A percentile compares a stretch with the other conserved stretches of the same genome.
Evolutionary conservation across 805 yeast genomes (phyloP).

Genomic region (Komagataella pastoris): DNA sequence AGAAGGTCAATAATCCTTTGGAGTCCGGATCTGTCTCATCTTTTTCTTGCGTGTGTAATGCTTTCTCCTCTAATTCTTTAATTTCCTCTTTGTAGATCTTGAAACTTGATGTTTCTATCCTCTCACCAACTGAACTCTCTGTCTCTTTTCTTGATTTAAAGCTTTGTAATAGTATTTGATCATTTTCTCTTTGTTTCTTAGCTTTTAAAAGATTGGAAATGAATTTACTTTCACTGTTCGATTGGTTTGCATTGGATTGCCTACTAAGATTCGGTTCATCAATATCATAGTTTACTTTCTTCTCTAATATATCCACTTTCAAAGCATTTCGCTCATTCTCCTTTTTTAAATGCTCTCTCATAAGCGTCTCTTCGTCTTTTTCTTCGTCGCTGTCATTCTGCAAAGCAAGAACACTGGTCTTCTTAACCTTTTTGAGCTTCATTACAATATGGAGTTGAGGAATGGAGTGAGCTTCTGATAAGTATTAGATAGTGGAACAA

Average conservation of each 20-base stretch:
- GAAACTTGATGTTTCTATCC: conserved; percentile 31
- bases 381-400: background rate
- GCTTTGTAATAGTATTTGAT: conserved; percentile 25
- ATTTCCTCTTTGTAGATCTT: conserved; percentile 21
- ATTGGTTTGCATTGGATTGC: background rate
- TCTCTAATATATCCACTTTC: background rate
- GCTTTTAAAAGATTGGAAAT: conserved; percentile 29
- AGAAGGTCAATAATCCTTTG: background rate
- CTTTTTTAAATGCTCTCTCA: background rate
- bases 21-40: background rate
- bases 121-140: conserved; percentile 24
- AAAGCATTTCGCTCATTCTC: background rate
- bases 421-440: conserved; percentile 6
- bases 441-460: background rate
- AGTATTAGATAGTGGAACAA: background rate
- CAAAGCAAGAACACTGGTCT: background rate
- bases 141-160: conserved; percentile 22
- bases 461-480: background rate
- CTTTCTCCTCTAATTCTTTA: conserved; percentile 2
- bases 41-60: background rate
- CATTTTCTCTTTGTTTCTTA: conserved; percentile 29
- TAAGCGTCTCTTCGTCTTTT: background rate
- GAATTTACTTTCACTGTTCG: conserved; percentile 16
- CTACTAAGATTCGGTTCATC: background rate
- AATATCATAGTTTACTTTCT: background rate